Evolutionary conservation across 345 rosid genomes (phyloP).

Genomic region (Cardiospermum halicacabum): DNA sequence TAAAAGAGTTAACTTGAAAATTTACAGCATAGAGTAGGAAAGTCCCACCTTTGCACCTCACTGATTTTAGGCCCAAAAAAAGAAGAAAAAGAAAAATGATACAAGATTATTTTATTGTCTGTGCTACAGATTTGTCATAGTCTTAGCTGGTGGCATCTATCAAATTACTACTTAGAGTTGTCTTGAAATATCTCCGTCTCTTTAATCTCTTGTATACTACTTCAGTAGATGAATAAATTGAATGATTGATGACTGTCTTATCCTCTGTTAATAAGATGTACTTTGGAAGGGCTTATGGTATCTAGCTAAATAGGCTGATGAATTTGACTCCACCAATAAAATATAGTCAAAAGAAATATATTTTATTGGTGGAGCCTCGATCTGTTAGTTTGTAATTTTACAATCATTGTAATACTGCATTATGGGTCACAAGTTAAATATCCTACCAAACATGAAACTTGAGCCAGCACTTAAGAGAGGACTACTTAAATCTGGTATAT

Average conservation of each 20-base stretch:
- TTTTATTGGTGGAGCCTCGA: not conserved
- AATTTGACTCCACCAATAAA: not conserved
- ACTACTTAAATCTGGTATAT: not conserved
- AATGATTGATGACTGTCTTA: not conserved
- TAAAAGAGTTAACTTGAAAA: not conserved
- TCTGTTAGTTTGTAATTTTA: not conserved
- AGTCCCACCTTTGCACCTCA: not conserved
- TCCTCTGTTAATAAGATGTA: not conserved
- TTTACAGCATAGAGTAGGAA: not conserved
- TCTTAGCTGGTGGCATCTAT: not conserved
- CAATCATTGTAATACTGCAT: not conserved
- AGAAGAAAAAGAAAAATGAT: too few relatives aligned
- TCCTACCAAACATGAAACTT: not conserved
- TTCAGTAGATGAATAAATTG: not conserved
- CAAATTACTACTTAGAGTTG: not conserved
- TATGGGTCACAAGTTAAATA: not conserved
- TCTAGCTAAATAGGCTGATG: not conserved
- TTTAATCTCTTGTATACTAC: not conserved
- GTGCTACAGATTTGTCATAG: not conserved
- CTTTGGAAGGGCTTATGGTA: not conserved
- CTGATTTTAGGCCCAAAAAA: not conserved
- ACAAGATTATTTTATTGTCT: not conserved
- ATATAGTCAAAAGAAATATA: not conserved
- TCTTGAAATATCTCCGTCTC: not conserved
- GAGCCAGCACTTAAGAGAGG: not conserved